phyloP scores from a whole-genome alignment of 305 asterid species.

The Fraxinus baroniana region DNA sequence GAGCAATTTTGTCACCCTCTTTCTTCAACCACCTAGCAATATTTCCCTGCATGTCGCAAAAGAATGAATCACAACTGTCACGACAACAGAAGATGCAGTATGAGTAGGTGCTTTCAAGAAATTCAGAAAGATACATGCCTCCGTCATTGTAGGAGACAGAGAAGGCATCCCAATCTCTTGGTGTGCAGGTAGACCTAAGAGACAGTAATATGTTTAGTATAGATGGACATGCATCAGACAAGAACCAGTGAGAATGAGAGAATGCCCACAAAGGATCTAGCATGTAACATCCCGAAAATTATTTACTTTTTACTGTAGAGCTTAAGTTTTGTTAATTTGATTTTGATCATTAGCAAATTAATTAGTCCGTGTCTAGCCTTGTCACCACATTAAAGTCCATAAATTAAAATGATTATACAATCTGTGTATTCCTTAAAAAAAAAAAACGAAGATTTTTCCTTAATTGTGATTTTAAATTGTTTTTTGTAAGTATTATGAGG shows the following conservation, averaged over 20 bases:
- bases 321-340: not conserved
- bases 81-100: constrained; percentile 2
- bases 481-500: not conserved
- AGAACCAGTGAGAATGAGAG: not conserved
- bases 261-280: not conserved
- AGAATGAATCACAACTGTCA: constrained; percentile 16
- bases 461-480: no score
- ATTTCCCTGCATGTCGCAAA: constrained; percentile 62
- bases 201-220: constrained; percentile 21
- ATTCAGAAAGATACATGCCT: constrained; percentile 46
- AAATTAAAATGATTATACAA: no score
- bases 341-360: no score
- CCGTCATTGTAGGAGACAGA: constrained; percentile 98
- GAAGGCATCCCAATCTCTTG: constrained; percentile 99
- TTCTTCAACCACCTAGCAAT: constrained; percentile 99
- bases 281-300: not conserved
- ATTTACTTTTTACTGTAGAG: no score
- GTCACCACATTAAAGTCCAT: no score
- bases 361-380: no score
- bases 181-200: constrained; percentile 93
- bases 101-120: constrained; percentile 10
- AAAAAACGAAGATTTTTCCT: no score
- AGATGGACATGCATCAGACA: constrained; percentile 15
- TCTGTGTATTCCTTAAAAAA: no score
- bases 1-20: constrained; percentile 94